Base-by-base conservation (phyloP, 495 filamentous ascomycete genomes). In the Aspergillus egyptiacus region DNA sequence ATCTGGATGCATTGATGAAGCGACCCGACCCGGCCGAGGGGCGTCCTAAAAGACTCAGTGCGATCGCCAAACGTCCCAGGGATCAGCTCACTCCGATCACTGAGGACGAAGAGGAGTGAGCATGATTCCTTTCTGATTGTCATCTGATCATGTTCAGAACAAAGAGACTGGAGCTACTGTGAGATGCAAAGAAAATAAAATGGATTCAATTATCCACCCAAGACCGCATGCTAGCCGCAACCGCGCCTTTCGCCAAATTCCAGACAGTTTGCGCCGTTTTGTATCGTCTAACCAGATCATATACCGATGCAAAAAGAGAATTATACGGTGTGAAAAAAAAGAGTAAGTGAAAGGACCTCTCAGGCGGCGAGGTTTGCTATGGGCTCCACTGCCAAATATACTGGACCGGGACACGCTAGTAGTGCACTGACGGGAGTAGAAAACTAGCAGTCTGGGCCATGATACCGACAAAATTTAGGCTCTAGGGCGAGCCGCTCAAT, bases 281-380 rank as follows among this genome's bases (percentile, higher is more conserved):
- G 54, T 60, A 63, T 63, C 53, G 57, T 68, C 62, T 68, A 68
- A 66, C 45, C 59, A 52, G 59, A 59, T 18, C 57, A 61, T 57
- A 51, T 63, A 67, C 60, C 60, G 43, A 61, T 46, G 56, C 57
- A 56, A 48, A 51, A 43, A 17, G 43, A 37, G 17, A 50, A 48
- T 34, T 41, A 48, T 48, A 33, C 23, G 27, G 31, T 15, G 36
- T 49, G 17, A 42, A 2, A 33, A 42, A 2, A 33, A 38, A 33
- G 14, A 31, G 22, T 27, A 44, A 18, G 37, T 20, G 17, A 48
- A n/a, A 37, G 18, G 36, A 17, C 25, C 22, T 35, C 13, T 35
- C 18, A 50, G 24, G 23, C 8, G 22, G 32, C 34, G 28, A 30
- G 31, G 25, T 28, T 37, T 46, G 41, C 20, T 30, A 10, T 13